Conservation (phyloP, 345 rosid species). For the Pistacia atlantica region DNA sequence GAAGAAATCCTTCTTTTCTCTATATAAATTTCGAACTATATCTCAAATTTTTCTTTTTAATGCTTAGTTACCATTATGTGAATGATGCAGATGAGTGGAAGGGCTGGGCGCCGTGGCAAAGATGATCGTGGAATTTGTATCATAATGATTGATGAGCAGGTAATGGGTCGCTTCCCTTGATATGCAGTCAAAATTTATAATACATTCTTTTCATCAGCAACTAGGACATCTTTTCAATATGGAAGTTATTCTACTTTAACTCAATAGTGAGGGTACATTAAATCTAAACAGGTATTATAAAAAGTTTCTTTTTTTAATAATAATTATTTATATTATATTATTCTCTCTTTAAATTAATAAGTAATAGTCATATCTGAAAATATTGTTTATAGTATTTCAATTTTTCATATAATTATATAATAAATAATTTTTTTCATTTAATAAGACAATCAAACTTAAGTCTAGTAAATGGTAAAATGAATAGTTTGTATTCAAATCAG, state of each 20-base stretch:
- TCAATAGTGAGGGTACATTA: background rate
- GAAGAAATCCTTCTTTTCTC: constrained; percentile 15
- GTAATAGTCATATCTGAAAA: no score
- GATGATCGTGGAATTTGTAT: constrained; percentile 97
- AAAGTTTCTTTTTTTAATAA: background rate
- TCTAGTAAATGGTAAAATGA: no score
- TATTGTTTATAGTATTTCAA: no score
- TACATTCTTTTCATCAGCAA: background rate
- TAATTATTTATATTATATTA: no score
- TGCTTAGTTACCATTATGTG: constrained; percentile 21
- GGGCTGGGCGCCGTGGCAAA: constrained; percentile 99
- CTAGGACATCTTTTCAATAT: background rate
- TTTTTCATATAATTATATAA: no score
- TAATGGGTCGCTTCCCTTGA: constrained; percentile 18
- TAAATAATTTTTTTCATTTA: no score
- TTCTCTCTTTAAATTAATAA: no score
- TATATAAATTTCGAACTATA: background rate
- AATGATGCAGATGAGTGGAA: constrained; percentile 87
- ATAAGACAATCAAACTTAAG: no score
- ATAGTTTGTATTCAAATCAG: no score
- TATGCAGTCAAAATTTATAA: background rate
- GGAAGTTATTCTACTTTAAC: background rate
- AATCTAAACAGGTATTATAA: background rate
- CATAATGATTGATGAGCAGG: constrained; percentile 97
- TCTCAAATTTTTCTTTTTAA: background rate